Percentiles rank a stretch among this genome's conserved stretches.
Evolutionary conservation across 768 basidiomycete species (phyloP).

Genomic region (Pisolithus marmoratus): DNA sequence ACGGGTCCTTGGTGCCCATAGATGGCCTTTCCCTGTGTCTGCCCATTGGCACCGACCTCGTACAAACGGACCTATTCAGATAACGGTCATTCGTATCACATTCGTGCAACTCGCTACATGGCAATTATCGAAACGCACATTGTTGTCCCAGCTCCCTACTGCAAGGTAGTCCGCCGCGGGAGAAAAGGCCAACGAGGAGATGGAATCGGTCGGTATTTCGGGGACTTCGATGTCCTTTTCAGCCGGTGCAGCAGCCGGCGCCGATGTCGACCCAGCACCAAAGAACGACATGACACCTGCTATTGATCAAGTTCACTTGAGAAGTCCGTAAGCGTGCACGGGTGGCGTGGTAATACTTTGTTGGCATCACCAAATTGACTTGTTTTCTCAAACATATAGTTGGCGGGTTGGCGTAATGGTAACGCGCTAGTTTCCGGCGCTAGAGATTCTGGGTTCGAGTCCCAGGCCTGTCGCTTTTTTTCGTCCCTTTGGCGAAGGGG

Average conservation of each 20-base stretch:
- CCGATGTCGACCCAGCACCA: constrained; percentile 23
- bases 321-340: background rate
- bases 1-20: constrained; percentile 90
- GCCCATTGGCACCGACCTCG: constrained; percentile 75
- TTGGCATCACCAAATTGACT: background rate
- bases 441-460: constrained; percentile 61
- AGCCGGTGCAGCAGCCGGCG: constrained; percentile 33
- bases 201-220: constrained; percentile 81
- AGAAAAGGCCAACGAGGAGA: constrained; percentile 81
- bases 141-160: constrained; percentile 92
- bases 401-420: constrained; percentile 60
- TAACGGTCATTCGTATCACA: constrained; percentile 7
- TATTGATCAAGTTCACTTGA: background rate
- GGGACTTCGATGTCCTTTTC: constrained; percentile 80
- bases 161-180: constrained; percentile 84
- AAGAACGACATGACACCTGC: constrained; percentile 41
- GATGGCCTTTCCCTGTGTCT: constrained; percentile 85
- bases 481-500: background rate
- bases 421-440: constrained; percentile 62
- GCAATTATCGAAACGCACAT: constrained; percentile 48
- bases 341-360: constrained; percentile 9
- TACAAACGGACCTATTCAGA: constrained; percentile 81
- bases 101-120: background rate
- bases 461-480: constrained; percentile 52
- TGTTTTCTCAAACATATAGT: background rate